Conservation (phyloP, 345 rosid species). For the Lagerstroemia speciosa region DNA sequence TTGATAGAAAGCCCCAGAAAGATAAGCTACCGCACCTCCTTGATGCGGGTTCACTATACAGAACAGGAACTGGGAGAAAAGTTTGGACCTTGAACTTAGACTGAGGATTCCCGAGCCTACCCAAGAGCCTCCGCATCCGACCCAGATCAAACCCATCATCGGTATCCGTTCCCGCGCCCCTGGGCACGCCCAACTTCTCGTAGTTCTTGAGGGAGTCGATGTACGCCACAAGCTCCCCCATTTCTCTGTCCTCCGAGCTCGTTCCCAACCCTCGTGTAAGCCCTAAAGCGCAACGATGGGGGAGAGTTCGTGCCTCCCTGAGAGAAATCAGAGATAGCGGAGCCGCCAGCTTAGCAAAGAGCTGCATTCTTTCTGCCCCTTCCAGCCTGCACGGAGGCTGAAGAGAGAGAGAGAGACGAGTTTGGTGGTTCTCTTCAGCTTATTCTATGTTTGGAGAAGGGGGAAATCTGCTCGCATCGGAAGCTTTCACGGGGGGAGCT, state of each 20-base stretch:
- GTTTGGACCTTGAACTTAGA: conserved; percentile 53
- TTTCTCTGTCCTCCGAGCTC: conserved; percentile 35
- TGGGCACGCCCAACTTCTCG: conserved; percentile 77
- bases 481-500: no score
- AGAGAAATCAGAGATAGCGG: background rate
- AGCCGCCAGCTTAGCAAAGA: background rate
- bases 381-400: background rate
- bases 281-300: background rate
- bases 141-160: conserved; percentile 76
- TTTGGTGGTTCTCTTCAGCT: no score
- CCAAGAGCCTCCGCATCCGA: conserved; percentile 71
- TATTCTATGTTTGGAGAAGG: background rate
- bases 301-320: background rate
- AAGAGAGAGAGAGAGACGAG: background rate
- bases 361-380: background rate
- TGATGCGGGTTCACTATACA: background rate
- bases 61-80: background rate
- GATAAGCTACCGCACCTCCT: background rate
- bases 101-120: conserved; percentile 68
- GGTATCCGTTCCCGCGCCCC: conserved; percentile 82
- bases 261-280: background rate
- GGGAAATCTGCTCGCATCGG: no score
- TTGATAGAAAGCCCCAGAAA: no score
- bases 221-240: conserved; percentile 46
- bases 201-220: conserved; percentile 76